Percentiles rank a stretch among this genome's conserved stretches.
phyloP scores from a whole-genome alignment of 2,329 filamentous ascomycete species.

The Fusarium pilosicola region DNA sequence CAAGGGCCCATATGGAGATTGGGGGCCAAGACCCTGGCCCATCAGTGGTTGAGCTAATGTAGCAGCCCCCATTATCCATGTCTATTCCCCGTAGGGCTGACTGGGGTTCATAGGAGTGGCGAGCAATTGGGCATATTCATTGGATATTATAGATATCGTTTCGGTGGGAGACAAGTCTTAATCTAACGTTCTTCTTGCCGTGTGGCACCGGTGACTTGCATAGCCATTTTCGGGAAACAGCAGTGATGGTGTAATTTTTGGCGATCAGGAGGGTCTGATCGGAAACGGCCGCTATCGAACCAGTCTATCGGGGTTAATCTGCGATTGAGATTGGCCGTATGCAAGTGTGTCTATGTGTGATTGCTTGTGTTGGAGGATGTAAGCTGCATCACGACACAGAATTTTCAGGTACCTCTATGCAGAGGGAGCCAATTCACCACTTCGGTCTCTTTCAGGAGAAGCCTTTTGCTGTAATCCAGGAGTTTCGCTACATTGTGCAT shows the following conservation, averaged over 20 bases:
- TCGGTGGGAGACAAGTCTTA: conserved; percentile 9
- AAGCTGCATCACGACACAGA: conserved; percentile 14
- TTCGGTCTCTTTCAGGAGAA: background rate
- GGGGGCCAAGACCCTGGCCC: conserved; percentile 37
- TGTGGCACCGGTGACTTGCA: conserved; percentile 19
- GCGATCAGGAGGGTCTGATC: conserved; percentile 15
- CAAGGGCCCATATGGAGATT: conserved; percentile 29
- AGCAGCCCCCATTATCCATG: conserved; percentile 22
- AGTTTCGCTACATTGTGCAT: background rate
- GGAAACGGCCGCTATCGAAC: conserved; percentile 10
- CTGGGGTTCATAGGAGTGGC: conserved; percentile 29
- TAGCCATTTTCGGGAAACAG: conserved; percentile 16
- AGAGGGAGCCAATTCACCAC: conserved; percentile 13
- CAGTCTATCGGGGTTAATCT: conserved; percentile 13
- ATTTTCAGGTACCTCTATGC: conserved; percentile 9
- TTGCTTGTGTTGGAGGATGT: background rate
- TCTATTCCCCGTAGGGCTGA: conserved; percentile 41
- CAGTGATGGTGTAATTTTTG: background rate
- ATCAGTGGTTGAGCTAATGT: conserved; percentile 42
- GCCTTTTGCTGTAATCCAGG: background rate
- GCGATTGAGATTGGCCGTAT: background rate
- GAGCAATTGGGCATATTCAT: conserved; percentile 17
- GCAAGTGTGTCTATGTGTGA: background rate
- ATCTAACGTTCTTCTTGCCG: conserved; percentile 7
- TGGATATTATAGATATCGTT: conserved; percentile 3